These are phyloP conservation scores for Silene noctiflora DNA, from an alignment of 179 eudicot genomes.

Conservation along the genomic window DNA sequence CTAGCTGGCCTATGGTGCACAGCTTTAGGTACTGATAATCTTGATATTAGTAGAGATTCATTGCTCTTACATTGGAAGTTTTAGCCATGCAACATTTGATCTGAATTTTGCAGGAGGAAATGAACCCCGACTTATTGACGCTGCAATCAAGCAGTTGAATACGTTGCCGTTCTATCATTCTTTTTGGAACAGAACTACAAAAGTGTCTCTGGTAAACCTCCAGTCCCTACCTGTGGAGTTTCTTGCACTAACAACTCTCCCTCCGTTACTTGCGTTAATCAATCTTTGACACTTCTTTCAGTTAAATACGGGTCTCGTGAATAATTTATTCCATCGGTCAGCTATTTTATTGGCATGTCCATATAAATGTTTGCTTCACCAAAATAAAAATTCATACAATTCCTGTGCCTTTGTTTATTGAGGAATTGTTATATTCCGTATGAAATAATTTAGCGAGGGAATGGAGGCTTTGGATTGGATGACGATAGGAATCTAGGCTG, in stretches of 20 bases:
- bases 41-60: background rate
- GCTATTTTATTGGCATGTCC: background rate
- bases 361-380: background rate
- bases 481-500: background rate
- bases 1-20: constrained; percentile 98
- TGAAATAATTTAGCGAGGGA: background rate
- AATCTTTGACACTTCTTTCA: constrained; percentile 9
- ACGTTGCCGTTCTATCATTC: constrained; percentile 94
- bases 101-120: constrained; percentile 67
- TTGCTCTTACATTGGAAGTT: constrained; percentile 8
- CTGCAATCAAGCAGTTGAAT: constrained; percentile 77
- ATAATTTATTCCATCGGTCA: background rate
- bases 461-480: background rate
- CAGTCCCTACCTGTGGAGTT: background rate
- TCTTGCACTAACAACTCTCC: background rate
- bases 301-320: background rate
- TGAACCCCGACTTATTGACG: constrained; percentile 89
- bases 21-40: constrained; percentile 63
- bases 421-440: background rate
- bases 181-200: constrained; percentile 95
- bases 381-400: background rate
- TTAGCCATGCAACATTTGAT: constrained; percentile 8
- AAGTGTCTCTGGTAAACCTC: constrained; percentile 71
- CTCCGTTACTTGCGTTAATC: background rate
- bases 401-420: background rate